Evolutionary conservation across 345 rosid species (phyloP), one percentile per base, ranked within the genome.

Genomic region (Camelina neglecta): DNA sequence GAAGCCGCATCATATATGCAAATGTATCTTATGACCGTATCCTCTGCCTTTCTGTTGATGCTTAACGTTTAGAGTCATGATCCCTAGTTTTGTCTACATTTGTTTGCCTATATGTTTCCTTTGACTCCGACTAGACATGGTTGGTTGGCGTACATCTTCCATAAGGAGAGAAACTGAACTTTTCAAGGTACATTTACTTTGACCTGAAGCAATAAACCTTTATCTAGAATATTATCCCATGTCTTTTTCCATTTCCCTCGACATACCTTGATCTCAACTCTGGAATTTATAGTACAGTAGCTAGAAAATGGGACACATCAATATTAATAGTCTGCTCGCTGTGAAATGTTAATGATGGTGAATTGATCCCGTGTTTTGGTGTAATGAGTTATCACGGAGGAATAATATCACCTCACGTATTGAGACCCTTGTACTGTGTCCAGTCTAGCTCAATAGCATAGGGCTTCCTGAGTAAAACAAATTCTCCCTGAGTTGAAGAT

Each of bases 121-220:
- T 90, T 90, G 83, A 81, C 86, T 53, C 57, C 11, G 57, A 72
- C 62, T 81, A 91, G 98, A 95, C 82, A 92, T 95, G 99, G 99
- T 95, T 73, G 99, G 99, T 65, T 95, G 99, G 99, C 99, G 99
- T 65, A 95, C 97, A 60, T 95, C 98, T 56, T 94, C 98, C 65
- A 84, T 94, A 62, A 90, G 98, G 83, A 86, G 98, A 82, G 97
- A 90, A 82, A 85, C 78, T 16, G 98, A 94, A 83, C 97, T 90
- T 73, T 82, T 86, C 18, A 87, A 84, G 91, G 98, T 91, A 68
- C 24, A 0, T 26, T 36, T 63, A 0, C 5, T 16, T 62, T 11
- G 0, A 21, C 15, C 60, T 45, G 41, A 51, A 41, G 11, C 18
- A 39, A 12, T 29, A n/a, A 74, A 65, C 33, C 61, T 63, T 55